These are phyloP conservation scores for Candida nitratophila DNA, from an alignment of 805 yeast species.

Conservation along the genomic window DNA sequence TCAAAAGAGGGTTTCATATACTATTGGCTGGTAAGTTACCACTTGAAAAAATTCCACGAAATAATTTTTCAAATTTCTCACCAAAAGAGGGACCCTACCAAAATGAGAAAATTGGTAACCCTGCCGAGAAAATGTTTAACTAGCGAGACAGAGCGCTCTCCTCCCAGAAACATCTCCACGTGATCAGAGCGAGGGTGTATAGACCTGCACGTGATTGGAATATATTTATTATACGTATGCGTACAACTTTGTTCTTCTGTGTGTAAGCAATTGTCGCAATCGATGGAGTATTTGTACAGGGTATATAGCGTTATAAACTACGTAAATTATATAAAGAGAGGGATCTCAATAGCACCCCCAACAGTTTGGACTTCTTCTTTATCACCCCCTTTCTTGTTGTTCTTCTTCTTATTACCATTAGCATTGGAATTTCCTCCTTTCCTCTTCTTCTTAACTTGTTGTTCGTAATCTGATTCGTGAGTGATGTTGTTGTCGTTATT, in stretches of 20 bases:
- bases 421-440: background rate
- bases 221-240: no score
- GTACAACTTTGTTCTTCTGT: no score
- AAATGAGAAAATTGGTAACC: no score
- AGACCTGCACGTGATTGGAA: background rate
- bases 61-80: conserved; percentile 1
- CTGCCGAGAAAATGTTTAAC: no score
- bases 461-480: background rate
- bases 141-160: no score
- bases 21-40: background rate
- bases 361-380: conserved; percentile 21
- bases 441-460: background rate
- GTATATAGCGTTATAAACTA: no score
- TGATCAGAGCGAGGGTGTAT: background rate
- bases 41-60: background rate
- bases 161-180: no score
- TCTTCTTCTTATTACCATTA: background rate
- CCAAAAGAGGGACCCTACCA: background rate
- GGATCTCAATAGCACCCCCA: conserved; percentile 39
- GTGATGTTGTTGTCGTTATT: background rate
- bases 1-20: background rate
- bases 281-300: no score
- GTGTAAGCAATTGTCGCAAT: no score
- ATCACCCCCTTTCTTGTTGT: background rate
- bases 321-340: conserved; percentile 28